phyloP scores from a whole-genome alignment of 306 rosid genomes.

The Psophocarpus tetragonolobus region DNA sequence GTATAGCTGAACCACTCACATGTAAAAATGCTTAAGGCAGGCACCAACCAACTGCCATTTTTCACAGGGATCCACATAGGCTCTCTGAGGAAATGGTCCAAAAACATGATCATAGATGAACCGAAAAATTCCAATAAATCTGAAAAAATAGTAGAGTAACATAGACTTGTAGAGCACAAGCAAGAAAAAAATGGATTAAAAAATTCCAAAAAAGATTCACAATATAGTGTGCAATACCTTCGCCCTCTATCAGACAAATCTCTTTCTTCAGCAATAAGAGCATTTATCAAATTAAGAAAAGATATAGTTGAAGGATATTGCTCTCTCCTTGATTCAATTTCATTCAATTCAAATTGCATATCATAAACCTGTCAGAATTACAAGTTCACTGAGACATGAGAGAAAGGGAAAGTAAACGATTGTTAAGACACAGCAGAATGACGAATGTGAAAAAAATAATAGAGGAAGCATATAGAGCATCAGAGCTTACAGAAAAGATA shows the following conservation, averaged over 20 bases:
- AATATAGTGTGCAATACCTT: constrained; percentile 56
- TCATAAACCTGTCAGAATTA: constrained; percentile 80
- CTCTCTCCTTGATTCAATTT: constrained; percentile 95
- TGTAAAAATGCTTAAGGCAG: constrained; percentile 87
- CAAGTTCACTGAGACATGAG: constrained; percentile 22
- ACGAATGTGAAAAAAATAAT: neutral
- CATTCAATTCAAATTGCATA: constrained; percentile 94
- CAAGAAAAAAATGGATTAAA: neutral
- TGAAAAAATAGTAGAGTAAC: constrained; percentile 38
- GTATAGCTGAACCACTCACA: constrained; percentile 65
- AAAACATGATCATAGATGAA: constrained; percentile 94
- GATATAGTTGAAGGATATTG: constrained; percentile 95
- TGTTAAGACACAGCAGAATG: neutral
- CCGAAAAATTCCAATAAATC: constrained; percentile 94
- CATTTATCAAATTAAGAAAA: constrained; percentile 87
- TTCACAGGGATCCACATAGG: constrained; percentile 82
- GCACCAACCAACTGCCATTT: constrained; percentile 94
- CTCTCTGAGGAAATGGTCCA: constrained; percentile 98
- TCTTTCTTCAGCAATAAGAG: constrained; percentile 90
- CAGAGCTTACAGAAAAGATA: constrained; percentile 11
- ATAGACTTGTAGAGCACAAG: constrained; percentile 11
- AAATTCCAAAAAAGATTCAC: constrained; percentile 5
- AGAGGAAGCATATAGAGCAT: constrained; percentile 20
- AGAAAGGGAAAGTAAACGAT: neutral
- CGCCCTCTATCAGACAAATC: constrained; percentile 90